Percentiles rank a stretch among this genome's conserved stretches.
Conservation (phyloP, 192 early-diverging fungal species). For the Backusella mclennaniae region DNA sequence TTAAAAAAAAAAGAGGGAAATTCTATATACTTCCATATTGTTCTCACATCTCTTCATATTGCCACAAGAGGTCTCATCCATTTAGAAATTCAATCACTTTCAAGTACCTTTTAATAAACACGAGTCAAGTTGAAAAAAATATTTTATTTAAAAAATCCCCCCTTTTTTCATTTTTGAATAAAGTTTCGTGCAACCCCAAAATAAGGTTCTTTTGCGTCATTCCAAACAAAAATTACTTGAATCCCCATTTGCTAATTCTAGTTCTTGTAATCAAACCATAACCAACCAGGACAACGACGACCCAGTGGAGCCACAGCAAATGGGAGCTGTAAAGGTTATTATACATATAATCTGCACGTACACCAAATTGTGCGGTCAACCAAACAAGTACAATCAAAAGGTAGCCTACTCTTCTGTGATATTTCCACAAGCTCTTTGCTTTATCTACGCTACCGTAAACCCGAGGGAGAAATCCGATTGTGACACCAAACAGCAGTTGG, state of each 20-base stretch:
- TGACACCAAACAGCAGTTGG: slow-evolving; percentile 32
- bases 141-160: no score
- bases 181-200: neutral
- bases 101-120: no score
- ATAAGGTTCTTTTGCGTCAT: neutral
- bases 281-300: slow-evolving; percentile 2
- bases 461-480: slow-evolving; percentile 27
- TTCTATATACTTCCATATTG: no score
- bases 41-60: no score
- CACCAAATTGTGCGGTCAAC: slow-evolving; percentile 38
- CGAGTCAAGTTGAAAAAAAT: no score
- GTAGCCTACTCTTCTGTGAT: slow-evolving; percentile 40
- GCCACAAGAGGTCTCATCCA: no score
- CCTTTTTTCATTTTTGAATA: neutral
- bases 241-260: slow-evolving; percentile 21
- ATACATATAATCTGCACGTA: slow-evolving; percentile 32
- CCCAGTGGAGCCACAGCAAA: slow-evolving; percentile 28
- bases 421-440: slow-evolving; percentile 38
- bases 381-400: slow-evolving; percentile 28
- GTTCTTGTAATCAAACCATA: slow-evolving; percentile 6
- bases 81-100: no score
- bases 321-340: slow-evolving; percentile 13
- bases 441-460: slow-evolving; percentile 25
- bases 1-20: no score
- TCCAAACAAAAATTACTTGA: neutral